These are phyloP conservation scores for Saksenaea oblongispora DNA, from an alignment of 371 early-diverging fungal genomes.

Conservation along the genomic window DNA sequence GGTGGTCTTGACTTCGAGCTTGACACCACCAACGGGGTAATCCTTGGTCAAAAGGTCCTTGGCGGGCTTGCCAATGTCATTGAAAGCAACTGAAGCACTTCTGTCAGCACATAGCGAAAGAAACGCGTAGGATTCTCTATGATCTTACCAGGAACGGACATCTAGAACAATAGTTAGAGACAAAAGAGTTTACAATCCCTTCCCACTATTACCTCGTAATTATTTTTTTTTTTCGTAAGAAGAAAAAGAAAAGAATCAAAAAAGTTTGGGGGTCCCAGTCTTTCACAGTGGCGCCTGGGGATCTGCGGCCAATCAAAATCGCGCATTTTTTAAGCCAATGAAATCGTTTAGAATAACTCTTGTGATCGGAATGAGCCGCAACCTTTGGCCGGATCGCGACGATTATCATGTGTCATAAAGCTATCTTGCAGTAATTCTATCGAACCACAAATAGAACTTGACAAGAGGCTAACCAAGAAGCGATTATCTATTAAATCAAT, in stretches of 20 bases:
- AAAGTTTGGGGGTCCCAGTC: neutral
- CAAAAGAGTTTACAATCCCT: neutral
- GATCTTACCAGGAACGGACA: conserved; percentile 32
- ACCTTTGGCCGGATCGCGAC: no score
- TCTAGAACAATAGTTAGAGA: conserved; percentile 7
- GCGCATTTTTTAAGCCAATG: neutral
- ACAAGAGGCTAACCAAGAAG: no score
- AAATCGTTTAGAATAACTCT: neutral
- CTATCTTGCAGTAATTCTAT: no score
- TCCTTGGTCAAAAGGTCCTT: conserved; percentile 96
- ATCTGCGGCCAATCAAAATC: neutral
- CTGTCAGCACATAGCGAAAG: neutral
- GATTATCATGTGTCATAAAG: no score
- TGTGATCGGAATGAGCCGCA: neutral
- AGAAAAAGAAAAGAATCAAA: neutral
- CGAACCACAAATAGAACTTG: no score
- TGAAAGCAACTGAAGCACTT: conserved; percentile 62
- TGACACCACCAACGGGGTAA: conserved; percentile 91
- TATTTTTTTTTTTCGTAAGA: neutral
- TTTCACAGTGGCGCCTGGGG: neutral
- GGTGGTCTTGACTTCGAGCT: conserved; percentile 96
- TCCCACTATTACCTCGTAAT: neutral
- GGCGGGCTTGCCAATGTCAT: conserved; percentile 94
- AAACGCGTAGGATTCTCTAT: neutral
- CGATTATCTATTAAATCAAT: no score